Evolutionary conservation across 768 basidiomycete species (phyloP).

Genomic region (Amanita rimosa): DNA sequence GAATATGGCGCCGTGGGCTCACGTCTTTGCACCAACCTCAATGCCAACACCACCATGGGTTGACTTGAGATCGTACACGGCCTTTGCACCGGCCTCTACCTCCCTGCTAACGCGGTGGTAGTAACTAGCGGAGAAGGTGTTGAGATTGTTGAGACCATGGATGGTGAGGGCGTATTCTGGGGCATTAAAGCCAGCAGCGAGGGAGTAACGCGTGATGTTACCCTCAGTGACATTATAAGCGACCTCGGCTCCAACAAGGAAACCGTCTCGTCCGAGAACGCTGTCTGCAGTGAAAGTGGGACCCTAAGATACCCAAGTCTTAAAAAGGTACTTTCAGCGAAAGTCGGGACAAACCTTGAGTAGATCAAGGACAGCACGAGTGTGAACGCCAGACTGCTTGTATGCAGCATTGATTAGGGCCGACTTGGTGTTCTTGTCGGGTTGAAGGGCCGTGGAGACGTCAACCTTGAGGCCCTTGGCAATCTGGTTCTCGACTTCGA

Average conservation of each 20-base stretch:
- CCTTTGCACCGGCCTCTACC: constrained; percentile 94
- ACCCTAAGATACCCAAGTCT: constrained; percentile 39
- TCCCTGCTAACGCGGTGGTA: constrained; percentile 92
- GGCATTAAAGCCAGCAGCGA: constrained; percentile 90
- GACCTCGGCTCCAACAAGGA: constrained; percentile 94
- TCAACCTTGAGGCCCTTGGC: constrained; percentile 98
- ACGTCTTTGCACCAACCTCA: constrained; percentile 95
- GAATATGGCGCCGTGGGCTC: constrained; percentile 22
- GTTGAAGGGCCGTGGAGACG: constrained; percentile 68
- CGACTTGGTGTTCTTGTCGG: constrained; percentile 79
- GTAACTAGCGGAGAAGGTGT: constrained; percentile 90
- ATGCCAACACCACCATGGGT: constrained; percentile 78
- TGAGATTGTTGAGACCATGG: constrained; percentile 91
- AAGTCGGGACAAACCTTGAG: constrained; percentile 62
- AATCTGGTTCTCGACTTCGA: constrained; percentile 96
- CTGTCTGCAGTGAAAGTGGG: constrained; percentile 96
- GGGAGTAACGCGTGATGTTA: constrained; percentile 82
- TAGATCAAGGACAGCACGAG: constrained; percentile 80
- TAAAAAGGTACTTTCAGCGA: constrained; percentile 1
- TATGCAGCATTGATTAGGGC: constrained; percentile 77
- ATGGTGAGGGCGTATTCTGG: constrained; percentile 92
- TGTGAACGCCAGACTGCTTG: constrained; percentile 95
- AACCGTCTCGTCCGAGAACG: constrained; percentile 92
- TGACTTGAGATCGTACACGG: constrained; percentile 89
- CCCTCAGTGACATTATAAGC: constrained; percentile 96